These are phyloP conservation scores for Cercospora sp. DNA, from an alignment of 2,329 filamentous ascomycete genomes.

Conservation along the genomic window DNA sequence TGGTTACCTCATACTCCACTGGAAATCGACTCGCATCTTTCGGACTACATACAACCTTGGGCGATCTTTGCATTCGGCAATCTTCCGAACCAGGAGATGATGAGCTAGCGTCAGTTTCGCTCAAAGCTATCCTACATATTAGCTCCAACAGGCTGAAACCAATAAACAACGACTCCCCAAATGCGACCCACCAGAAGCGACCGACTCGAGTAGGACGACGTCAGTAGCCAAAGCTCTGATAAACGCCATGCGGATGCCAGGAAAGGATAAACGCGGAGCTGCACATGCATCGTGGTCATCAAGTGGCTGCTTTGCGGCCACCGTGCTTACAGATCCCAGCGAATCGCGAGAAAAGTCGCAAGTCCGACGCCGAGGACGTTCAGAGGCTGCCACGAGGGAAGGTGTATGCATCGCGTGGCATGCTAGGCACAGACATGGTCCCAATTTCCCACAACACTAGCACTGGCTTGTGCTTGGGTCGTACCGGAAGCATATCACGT, in stretches of 20 bases:
- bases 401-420: constrained; percentile 5
- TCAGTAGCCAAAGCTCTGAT: neutral
- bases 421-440: neutral
- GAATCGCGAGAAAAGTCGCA: constrained; percentile 5
- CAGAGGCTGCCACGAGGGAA: constrained; percentile 14
- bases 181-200: neutral
- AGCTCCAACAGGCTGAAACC: constrained; percentile 3
- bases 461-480: neutral
- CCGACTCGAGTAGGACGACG: neutral
- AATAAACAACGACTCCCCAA: neutral
- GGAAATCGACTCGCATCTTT: neutral
- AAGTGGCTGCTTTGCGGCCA: neutral
- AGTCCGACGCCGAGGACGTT: constrained; percentile 2
- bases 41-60: neutral
- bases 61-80: neutral
- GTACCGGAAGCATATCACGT: neutral
- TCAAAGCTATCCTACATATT: neutral
- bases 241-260: neutral
- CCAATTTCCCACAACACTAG: neutral
- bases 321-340: neutral
- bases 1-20: neutral
- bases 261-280: neutral
- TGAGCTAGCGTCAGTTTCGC: neutral
- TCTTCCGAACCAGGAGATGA: neutral
- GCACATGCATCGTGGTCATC: neutral